Conservation (phyloP, 305 asterid species). For the Fraxinus nigra region DNA sequence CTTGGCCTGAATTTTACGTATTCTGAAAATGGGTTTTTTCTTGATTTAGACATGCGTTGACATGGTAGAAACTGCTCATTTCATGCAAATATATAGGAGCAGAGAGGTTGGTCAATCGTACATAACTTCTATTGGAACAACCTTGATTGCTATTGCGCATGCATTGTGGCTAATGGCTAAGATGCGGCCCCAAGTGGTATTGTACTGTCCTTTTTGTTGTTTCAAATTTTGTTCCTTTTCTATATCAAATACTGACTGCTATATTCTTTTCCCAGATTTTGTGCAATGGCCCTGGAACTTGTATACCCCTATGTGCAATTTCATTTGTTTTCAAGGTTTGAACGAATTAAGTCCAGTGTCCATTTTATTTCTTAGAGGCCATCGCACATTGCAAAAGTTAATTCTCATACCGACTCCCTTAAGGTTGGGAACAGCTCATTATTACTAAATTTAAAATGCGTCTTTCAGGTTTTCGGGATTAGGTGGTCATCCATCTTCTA, state of each 20-base stretch:
- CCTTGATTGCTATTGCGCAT: background rate
- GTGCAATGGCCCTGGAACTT: slow-evolving; percentile 96
- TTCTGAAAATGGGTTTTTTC: slow-evolving; percentile 18
- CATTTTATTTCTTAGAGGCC: background rate
- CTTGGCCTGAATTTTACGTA: background rate
- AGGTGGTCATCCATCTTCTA: slow-evolving; percentile 87
- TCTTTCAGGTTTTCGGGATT: slow-evolving; percentile 60
- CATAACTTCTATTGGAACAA: slow-evolving; percentile 5
- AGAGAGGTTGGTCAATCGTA: slow-evolving; percentile 89
- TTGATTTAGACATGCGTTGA: slow-evolving; percentile 51
- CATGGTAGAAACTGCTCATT: slow-evolving; percentile 44
- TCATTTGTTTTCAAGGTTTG: slow-evolving; percentile 72
- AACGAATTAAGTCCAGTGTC: background rate
- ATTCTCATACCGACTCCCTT: background rate
- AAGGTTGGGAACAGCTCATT: background rate
- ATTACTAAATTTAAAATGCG: background rate
- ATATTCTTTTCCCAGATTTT: slow-evolving; percentile 51
- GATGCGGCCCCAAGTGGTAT: slow-evolving; percentile 12
- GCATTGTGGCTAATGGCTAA: slow-evolving; percentile 14
- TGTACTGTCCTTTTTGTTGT: background rate
- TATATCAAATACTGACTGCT: background rate
- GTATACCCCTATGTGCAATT: slow-evolving; percentile 68
- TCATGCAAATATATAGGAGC: slow-evolving; percentile 19
- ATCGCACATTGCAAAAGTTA: background rate
- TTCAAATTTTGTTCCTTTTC: background rate